These are phyloP conservation scores for Cucumis cinereus DNA, from an alignment of 306 rosid genomes.

Conservation along the genomic window DNA sequence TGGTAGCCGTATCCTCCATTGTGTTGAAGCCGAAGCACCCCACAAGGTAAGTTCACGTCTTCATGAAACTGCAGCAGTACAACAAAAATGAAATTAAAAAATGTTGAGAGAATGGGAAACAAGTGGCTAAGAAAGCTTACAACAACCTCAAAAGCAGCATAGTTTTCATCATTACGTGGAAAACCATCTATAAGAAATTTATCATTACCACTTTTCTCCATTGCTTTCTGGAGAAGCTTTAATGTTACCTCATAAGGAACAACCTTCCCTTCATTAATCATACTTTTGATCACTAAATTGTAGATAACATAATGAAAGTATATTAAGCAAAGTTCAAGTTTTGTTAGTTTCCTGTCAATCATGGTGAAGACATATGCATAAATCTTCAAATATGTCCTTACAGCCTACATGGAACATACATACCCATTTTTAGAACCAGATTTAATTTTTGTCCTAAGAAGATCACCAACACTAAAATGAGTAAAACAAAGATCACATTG, in stretches of 20 bases:
- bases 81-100: background rate
- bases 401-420: conserved; percentile 29
- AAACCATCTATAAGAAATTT: conserved; percentile 97
- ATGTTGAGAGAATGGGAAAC: background rate
- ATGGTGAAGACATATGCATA: background rate
- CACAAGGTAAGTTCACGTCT: no score
- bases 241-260: conserved; percentile 92
- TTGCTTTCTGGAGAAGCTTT: conserved; percentile 77
- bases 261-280: conserved; percentile 89
- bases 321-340: background rate
- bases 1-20: conserved; percentile 84
- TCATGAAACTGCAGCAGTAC: background rate
- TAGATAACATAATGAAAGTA: conserved; percentile 16
- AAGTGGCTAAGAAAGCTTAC: conserved; percentile 31
- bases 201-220: conserved; percentile 62
- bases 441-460: conserved; percentile 79
- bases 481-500: no score
- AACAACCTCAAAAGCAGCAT: conserved; percentile 88
- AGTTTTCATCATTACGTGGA: conserved; percentile 98
- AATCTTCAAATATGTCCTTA: background rate
- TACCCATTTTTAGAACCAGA: conserved; percentile 99
- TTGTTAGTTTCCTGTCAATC: background rate
- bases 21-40: conserved; percentile 17
- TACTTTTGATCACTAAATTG: conserved; percentile 81
- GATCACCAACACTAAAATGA: conserved; percentile 76